These are phyloP conservation scores for Stentor roeselii DNA, from an alignment of 73 alveolate genomes.

Conservation along the genomic window DNA sequence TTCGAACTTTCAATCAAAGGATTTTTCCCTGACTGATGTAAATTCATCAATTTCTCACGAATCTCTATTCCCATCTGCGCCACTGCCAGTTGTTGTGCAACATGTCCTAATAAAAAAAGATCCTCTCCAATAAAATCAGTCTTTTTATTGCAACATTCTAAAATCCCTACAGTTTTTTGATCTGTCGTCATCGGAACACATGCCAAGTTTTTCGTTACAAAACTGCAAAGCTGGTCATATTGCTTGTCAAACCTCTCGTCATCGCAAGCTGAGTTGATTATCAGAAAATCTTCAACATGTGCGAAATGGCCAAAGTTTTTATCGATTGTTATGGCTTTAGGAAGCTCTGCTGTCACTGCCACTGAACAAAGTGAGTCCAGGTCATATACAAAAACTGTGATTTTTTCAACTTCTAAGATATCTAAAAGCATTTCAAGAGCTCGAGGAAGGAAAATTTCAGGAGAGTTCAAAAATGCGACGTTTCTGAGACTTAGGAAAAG, in stretches of 20 bases:
- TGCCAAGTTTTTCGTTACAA: conserved; percentile 5
- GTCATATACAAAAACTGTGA: conserved; percentile 4
- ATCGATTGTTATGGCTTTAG: background rate
- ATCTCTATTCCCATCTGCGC: background rate
- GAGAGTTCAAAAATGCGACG: conserved; percentile 5
- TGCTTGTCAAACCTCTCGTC: background rate
- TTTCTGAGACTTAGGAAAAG: background rate
- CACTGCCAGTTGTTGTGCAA: background rate
- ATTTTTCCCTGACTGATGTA: background rate
- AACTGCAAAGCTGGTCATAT: background rate
- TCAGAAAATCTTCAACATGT: background rate
- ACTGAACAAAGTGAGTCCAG: background rate
- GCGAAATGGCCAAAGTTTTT: conserved; percentile 28
- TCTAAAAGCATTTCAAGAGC: background rate
- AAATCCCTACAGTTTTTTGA: conserved; percentile 1
- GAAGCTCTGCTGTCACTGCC: background rate
- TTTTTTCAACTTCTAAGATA: conserved; percentile 10
- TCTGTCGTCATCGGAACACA: background rate
- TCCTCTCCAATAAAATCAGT: conserved; percentile 8
- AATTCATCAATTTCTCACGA: background rate
- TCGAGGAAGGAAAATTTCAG: background rate
- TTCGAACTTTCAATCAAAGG: conserved; percentile 10
- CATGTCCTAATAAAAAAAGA: background rate
- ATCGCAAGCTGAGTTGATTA: background rate
- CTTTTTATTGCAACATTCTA: conserved; percentile 1